Evolutionary conservation across 306 rosid genomes (phyloP), one percentile per base, ranked within the genome.

Genomic region (Begonia peltatifolia): DNA sequence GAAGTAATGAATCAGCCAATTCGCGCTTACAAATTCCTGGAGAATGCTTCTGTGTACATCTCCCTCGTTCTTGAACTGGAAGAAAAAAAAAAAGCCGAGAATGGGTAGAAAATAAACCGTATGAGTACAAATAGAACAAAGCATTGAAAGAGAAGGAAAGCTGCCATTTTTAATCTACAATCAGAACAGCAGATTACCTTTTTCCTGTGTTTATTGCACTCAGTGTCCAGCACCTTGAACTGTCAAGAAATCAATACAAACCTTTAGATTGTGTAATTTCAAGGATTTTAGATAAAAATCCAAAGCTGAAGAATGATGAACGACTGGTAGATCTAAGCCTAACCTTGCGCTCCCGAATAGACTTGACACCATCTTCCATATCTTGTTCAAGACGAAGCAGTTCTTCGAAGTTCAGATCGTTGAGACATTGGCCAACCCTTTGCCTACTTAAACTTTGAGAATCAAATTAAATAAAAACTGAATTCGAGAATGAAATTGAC

Each of bases 261-360:
- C 23, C 23, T 20, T 20, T 3, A 20, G 23, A 20, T 20, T 20
- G 23, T 20, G 23, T 20, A 20, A 17, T 17, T 17, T 17, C 18
- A 1, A 17, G 18, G 18, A 17, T 17, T 17, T 17, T 17, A 20
- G n/a, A 16, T n/a, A 3, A 18, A 22, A n/a, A 9, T 1, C 7
- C 10, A 35, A 12, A 15, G 12, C 61, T 36, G 41, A 53, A 14
- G 9, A 6, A 42, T 3, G 18, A 9, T 9, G 9, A 16, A 53
- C 7, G 1, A 6, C 9, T 9, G 10, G n/a, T 5, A 41, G 8
- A 44, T 20, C 6, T 54, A 43, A 9, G 12, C 35, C 56, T 50
- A 23, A 72, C 89, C 97, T 82, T 89, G 41, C 87, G 84, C 41
- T 66, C 76, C 9, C 95, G 89, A 75, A 89, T 57, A 68, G 58